Conservation (phyloP, 2,329 filamentous ascomycete species). For the Venturia effusa region DNA sequence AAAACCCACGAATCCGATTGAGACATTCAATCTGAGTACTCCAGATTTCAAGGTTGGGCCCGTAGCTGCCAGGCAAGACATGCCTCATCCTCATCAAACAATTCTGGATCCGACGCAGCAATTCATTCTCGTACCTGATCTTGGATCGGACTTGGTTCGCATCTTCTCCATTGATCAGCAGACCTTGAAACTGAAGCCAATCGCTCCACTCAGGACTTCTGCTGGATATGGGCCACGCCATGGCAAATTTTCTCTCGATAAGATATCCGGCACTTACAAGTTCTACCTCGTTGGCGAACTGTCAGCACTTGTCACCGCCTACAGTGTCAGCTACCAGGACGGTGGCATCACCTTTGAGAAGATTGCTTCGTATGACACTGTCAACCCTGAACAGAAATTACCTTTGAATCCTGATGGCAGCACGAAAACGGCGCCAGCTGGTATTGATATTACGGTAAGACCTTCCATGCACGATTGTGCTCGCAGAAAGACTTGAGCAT, state of each 20-base stretch:
- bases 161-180: constrained; percentile 39
- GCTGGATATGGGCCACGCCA: constrained; percentile 26
- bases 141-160: constrained; percentile 27
- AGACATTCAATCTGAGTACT: constrained; percentile 32
- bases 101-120: constrained; percentile 27
- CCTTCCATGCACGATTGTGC: not conserved
- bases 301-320: not conserved
- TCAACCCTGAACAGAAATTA: not conserved
- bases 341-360: constrained; percentile 35
- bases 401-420: not conserved
- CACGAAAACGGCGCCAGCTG: not conserved
- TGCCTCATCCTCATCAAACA: constrained; percentile 25
- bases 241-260: constrained; percentile 19
- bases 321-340: constrained; percentile 13
- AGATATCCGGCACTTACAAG: constrained; percentile 22
- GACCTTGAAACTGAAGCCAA: constrained; percentile 21
- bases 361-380: constrained; percentile 17
- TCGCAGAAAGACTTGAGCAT: not conserved
- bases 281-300: constrained; percentile 10
- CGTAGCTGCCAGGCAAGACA: constrained; percentile 22
- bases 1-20: constrained; percentile 16
- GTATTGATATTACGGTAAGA: constrained; percentile 3
- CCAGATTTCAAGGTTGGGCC: constrained; percentile 23
- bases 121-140: constrained; percentile 27
- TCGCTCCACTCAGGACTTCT: not conserved